Evolutionary conservation across 345 rosid genomes (phyloP), one percentile per base, ranked within the genome.

Genomic region (Hypericum androsaemum): DNA sequence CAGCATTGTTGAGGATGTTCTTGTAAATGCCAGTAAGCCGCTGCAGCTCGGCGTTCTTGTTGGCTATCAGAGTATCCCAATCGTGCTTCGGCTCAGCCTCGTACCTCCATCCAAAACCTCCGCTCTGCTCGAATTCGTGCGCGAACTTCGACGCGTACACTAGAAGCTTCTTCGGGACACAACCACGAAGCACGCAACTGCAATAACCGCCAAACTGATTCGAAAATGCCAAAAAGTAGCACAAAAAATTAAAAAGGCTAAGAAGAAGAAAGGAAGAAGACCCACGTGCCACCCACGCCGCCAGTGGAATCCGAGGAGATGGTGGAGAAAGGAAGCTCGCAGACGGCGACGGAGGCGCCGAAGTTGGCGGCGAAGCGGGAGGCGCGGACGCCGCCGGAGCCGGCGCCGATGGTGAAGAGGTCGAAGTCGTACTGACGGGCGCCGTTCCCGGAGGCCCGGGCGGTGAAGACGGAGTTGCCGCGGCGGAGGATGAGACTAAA

Each of bases 261-360:
- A 16, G 32, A 10, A 43, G 16, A 14, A 40, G n/a, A 52, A 35
- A 59, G 22, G 22, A 32, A 13, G 14, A 37, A 12, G 37, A 58
- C 96, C 77, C 70, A 90, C 98, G 96, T 90, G 64, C 98, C 98
- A 36, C 98, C 98, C 36, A 86, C 85, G 64, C 98, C 96, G 22
- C 98, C 98, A 14, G 85, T 58, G 9, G 92, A 77, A 11, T 90
- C 98, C 7, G 98, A 90, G 50, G 98, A 87, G 46, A 90, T 76
- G 50, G 95, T 76, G 37, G 92, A 71, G 61, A 87, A 90, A 0
- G 98, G 98, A 5, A 90, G 98, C 72, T 90, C 98, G 52, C 98
- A 90, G 40, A 90, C 77, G 55, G 98, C 98, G 47, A 82, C 98
- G 39, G 87, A 67, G 28, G 95, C 95, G 11, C 96, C 98, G 49